Conservation (phyloP, 2,329 filamentous ascomycete genomes). For the Zarea fungicola region DNA sequence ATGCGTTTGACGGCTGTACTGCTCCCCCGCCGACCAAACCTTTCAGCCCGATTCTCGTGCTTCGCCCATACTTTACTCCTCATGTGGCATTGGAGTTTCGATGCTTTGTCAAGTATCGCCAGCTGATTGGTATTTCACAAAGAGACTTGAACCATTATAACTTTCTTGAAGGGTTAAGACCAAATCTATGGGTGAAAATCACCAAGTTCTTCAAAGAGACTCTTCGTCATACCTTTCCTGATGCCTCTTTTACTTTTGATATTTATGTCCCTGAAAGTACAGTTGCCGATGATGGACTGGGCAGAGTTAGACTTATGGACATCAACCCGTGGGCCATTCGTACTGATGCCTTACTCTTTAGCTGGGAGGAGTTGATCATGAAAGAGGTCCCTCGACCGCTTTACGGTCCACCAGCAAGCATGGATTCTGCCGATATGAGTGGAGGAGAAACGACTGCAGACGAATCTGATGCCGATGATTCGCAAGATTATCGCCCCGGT, state of each 20-base stretch:
- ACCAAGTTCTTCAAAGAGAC: slow-evolving; percentile 71
- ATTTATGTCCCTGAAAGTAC: slow-evolving; percentile 76
- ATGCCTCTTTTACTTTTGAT: slow-evolving; percentile 82
- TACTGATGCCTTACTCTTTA: slow-evolving; percentile 85
- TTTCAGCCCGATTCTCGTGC: slow-evolving; percentile 73
- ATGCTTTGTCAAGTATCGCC: slow-evolving; percentile 83
- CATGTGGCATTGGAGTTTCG: slow-evolving; percentile 92
- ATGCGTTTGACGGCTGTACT: slow-evolving; percentile 74
- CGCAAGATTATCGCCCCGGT: slow-evolving; percentile 49
- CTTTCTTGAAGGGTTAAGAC: slow-evolving; percentile 63
- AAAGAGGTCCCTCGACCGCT: slow-evolving; percentile 58
- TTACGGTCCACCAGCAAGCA: slow-evolving; percentile 38
- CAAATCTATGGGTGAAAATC: slow-evolving; percentile 63
- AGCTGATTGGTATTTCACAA: slow-evolving; percentile 78
- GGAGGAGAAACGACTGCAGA: slow-evolving; percentile 34
- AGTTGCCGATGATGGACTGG: slow-evolving; percentile 53
- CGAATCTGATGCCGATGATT: slow-evolving; percentile 32
- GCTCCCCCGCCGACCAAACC: slow-evolving; percentile 33
- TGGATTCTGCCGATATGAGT: slow-evolving; percentile 28
- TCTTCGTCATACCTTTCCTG: slow-evolving; percentile 73
- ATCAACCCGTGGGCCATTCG: slow-evolving; percentile 91
- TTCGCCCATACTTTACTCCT: slow-evolving; percentile 82
- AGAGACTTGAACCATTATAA: slow-evolving; percentile 86
- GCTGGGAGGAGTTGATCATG: slow-evolving; percentile 79
- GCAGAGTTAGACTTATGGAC: slow-evolving; percentile 80